Percentiles rank a stretch among this genome's conserved stretches.
phyloP scores from a whole-genome alignment of 371 early-diverging fungal genomes.

The Circinella minor region DNA sequence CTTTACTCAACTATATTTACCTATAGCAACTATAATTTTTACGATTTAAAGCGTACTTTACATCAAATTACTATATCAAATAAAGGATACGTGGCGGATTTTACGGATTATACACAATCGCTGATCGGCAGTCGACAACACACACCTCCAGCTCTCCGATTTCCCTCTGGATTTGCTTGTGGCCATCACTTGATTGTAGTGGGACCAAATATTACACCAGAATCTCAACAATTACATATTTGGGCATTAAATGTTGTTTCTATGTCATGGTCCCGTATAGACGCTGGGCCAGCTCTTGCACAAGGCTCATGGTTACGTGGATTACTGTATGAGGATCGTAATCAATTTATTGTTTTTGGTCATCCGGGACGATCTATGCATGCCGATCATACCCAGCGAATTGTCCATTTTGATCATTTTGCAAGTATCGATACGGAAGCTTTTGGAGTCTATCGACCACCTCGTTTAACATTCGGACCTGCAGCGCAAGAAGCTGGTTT shows the following conservation, averaged over 20 bases:
- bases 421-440: slow-evolving; percentile 67
- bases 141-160: slow-evolving; percentile 74
- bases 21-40: slow-evolving; percentile 74
- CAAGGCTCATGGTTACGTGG: slow-evolving; percentile 79
- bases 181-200: slow-evolving; percentile 73
- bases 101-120: slow-evolving; percentile 49
- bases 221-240: slow-evolving; percentile 65
- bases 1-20: slow-evolving; percentile 36
- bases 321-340: slow-evolving; percentile 55
- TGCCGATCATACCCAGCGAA: slow-evolving; percentile 75
- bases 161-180: slow-evolving; percentile 66
- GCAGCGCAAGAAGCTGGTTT: slow-evolving; percentile 59
- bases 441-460: slow-evolving; percentile 63
- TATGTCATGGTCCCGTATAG: slow-evolving; percentile 68
- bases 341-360: slow-evolving; percentile 75
- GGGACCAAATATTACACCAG: slow-evolving; percentile 68
- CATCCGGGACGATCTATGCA: slow-evolving; percentile 63
- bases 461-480: slow-evolving; percentile 34
- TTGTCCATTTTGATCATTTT: slow-evolving; percentile 63
- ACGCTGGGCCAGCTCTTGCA: slow-evolving; percentile 63
- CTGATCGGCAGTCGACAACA: slow-evolving; percentile 34
- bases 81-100: slow-evolving; percentile 31
- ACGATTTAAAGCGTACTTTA: slow-evolving; percentile 63
- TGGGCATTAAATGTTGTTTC: slow-evolving; percentile 73
- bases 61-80: slow-evolving; percentile 56